Evolutionary conservation across 1,284 basidiomycete species (phyloP), one percentile per base, ranked within the genome.

Genomic region (Cutaneotrichosporon sp.): DNA sequence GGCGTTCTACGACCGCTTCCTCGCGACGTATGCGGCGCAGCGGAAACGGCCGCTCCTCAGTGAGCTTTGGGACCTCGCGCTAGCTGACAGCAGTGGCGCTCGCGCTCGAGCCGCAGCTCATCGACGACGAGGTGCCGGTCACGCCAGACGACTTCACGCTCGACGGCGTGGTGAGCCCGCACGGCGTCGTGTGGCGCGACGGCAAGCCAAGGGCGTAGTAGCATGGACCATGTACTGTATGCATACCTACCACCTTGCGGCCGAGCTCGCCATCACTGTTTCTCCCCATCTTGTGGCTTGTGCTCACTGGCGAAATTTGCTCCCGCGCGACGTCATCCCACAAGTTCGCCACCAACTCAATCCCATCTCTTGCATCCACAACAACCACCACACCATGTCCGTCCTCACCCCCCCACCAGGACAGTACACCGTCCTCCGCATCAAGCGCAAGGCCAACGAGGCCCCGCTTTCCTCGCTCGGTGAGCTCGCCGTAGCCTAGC

Each of bases 401-500:
- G 13, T 53, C 14, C 11, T 34, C 14, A 53, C 20, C 3, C 36
- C 36, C n/a, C 49, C 56, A 22, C n/a, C 22, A 10, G 45, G 45
- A 14, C 60, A 59, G 47, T 75, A 72, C 57, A 79, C 78, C 16
- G 76, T 81, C 27, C 67, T 81, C 42, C 65, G 79, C 11, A 80
- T 81, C 74, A 81, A 81, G 69, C 70, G 80, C 4, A 80, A 80
- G 64, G 76, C 77, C 13, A 80, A 73, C 2, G 78, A 80, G n/a
- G 59, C 73, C 1, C 78, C 79, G 3, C 67, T 80, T 8, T 74
- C 76, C 5, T 77, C 77, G 3, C 67, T 81, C 5, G 76, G 80
- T 80, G 51, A 36, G 33, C 9, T 50, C 6, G 24, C n/a, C n/a
- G n/a, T n/a, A n/a, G n/a, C n/a, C n/a, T n/a, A n/a, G n/a, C n/a